These are phyloP conservation scores for Glarea lozoyensis DNA, from an alignment of 495 filamentous ascomycete species.

Conservation along the genomic window DNA sequence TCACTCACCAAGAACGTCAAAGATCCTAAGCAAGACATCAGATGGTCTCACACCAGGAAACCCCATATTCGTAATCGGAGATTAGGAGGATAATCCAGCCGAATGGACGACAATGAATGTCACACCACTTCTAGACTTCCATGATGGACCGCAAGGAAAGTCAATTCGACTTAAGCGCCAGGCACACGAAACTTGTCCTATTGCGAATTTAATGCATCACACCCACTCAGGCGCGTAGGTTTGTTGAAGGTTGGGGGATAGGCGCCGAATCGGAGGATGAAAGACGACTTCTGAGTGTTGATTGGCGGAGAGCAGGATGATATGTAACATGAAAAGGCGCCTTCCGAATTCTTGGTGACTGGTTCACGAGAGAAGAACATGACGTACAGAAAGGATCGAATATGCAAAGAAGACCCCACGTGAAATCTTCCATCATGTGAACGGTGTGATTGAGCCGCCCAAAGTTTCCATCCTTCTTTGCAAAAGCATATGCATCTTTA, in stretches of 20 bases:
- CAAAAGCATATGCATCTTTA: too few relatives aligned
- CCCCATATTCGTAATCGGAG: slow-evolving; percentile 1
- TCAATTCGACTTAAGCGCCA: slow-evolving; percentile 13
- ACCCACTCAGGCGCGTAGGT: slow-evolving; percentile 14
- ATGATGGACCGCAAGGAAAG: not conserved
- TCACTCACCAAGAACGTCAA: too few relatives aligned
- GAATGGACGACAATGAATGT: not conserved
- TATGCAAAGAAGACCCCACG: not conserved
- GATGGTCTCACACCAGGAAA: too few relatives aligned
- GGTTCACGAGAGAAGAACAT: not conserved
- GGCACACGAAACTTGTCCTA: slow-evolving; percentile 15
- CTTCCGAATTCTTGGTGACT: slow-evolving; percentile 6
- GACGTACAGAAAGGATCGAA: not conserved
- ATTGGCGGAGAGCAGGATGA: too few relatives aligned
- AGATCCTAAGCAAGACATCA: too few relatives aligned
- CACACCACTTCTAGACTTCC: not conserved
- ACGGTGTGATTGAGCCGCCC: not conserved
- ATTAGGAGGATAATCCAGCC: not conserved
- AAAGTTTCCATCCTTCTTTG: too few relatives aligned
- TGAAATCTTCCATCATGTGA: slow-evolving; percentile 5
- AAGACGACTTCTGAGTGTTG: too few relatives aligned
- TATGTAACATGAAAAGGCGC: too few relatives aligned
- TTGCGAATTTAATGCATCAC: slow-evolving; percentile 9
- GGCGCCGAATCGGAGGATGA: slow-evolving; percentile 13
- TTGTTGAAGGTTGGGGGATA: not conserved